Conservation (phyloP, 139 green algal genomes). For the Zygnema cylindricum region DNA sequence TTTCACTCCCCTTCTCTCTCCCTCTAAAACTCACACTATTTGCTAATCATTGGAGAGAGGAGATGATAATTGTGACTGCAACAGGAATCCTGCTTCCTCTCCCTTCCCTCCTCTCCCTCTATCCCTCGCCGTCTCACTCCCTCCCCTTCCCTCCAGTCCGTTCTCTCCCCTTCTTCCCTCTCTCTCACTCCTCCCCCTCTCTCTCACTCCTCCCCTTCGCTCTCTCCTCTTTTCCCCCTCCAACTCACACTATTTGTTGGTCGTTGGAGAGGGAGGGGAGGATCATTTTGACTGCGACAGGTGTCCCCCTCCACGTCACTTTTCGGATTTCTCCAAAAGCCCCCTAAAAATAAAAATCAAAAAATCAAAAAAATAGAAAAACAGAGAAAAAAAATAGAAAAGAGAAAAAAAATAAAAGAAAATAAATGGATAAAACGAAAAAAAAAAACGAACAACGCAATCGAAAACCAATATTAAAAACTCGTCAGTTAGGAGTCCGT, state of each 20-base stretch:
- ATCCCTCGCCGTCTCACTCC: conserved; percentile 1
- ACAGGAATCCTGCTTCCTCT: too few species aligned
- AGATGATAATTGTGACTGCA: too few species aligned
- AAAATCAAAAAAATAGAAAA: too few species aligned
- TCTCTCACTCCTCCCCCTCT: background rate
- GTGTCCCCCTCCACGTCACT: conserved; percentile 64
- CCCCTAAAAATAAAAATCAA: conserved; percentile 22
- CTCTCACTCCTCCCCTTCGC: background rate
- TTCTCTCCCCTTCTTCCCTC: background rate
- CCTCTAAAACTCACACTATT: background rate
- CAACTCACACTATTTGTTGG: conserved; percentile 53
- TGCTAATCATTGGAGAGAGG: background rate
- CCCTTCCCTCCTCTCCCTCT: background rate
- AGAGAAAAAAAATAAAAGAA: too few species aligned
- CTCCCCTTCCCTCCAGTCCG: background rate
- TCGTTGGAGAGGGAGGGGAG: conserved; percentile 48
- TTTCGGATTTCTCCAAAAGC: conserved; percentile 66
- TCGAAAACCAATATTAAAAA: background rate
- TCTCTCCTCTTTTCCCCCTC: background rate
- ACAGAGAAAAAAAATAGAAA: too few species aligned
- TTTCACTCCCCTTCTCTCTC: background rate
- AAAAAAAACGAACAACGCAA: too few species aligned
- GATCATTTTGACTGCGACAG: conserved; percentile 65
- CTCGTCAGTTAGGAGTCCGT: background rate
- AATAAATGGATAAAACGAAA: too few species aligned